A percentile compares a stretch with the other conserved stretches of the same genome.
phyloP scores from a whole-genome alignment of 2,329 filamentous ascomycete species.

The Aspergillus versicolor region DNA sequence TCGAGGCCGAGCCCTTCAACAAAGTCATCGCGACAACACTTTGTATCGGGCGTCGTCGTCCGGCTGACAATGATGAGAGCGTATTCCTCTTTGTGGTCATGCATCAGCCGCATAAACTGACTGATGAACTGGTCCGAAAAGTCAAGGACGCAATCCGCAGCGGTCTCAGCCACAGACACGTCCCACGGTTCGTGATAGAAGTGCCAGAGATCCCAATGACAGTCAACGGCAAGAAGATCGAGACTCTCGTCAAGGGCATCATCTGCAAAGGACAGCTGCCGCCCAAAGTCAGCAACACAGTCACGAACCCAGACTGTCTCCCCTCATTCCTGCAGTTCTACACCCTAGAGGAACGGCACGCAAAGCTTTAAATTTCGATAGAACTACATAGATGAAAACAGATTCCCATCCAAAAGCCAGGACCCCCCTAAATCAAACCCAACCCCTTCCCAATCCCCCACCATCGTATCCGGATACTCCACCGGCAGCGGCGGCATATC shows the following conservation, averaged over 20 bases:
- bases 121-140: conserved; percentile 52
- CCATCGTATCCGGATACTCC: neutral
- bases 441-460: neutral
- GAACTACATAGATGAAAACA: neutral
- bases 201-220: conserved; percentile 75
- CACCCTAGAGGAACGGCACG: too few relatives aligned
- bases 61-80: conserved; percentile 56
- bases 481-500: neutral
- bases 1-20: conserved; percentile 54
- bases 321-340: neutral
- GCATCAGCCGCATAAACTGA: conserved; percentile 59
- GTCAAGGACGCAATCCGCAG: conserved; percentile 65
- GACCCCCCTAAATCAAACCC: neutral
- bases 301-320: neutral
- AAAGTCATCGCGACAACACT: conserved; percentile 64
- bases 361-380: neutral
- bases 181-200: conserved; percentile 76
- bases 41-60: conserved; percentile 74
- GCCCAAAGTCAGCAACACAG: neutral
- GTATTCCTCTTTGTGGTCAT: conserved; percentile 62
- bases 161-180: conserved; percentile 69
- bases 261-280: neutral
- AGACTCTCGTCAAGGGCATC: neutral
- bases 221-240: neutral
- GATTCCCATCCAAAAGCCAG: neutral